Conservation (phyloP, 164 flowering plant species). For the Platanus orientalis region DNA sequence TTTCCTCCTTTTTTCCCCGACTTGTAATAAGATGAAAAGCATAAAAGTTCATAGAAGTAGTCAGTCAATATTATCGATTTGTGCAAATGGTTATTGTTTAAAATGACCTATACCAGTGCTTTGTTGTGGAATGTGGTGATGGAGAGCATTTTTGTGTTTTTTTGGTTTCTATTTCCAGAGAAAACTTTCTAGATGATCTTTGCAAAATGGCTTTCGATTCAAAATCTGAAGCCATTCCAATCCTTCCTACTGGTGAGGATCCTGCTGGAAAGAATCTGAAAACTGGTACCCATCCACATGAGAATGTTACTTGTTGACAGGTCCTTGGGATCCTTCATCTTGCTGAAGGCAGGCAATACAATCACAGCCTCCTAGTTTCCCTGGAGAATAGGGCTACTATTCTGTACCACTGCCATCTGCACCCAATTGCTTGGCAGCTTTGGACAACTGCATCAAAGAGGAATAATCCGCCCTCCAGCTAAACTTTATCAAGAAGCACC, state of each 20-base stretch:
- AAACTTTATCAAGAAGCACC: slow-evolving; percentile 41
- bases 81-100: not conserved
- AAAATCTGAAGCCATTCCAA: not conserved
- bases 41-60: not conserved
- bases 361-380: slow-evolving; percentile 18
- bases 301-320: slow-evolving; percentile 22
- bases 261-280: slow-evolving; percentile 13
- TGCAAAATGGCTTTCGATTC: too few relatives aligned
- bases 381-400: slow-evolving; percentile 21
- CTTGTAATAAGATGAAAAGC: not conserved
- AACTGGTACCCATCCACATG: slow-evolving; percentile 19
- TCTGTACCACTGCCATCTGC: slow-evolving; percentile 8
- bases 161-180: not conserved
- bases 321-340: slow-evolving; percentile 35
- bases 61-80: not conserved
- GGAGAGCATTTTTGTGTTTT: too few relatives aligned
- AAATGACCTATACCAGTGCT: too few relatives aligned
- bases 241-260: not conserved
- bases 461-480: slow-evolving; percentile 21
- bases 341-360: slow-evolving; percentile 33
- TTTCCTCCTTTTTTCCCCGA: too few relatives aligned
- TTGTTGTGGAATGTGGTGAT: too few relatives aligned
- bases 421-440: slow-evolving; percentile 8
- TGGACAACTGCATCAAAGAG: slow-evolving; percentile 23
- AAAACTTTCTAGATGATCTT: not conserved